A percentile compares a stretch with the other conserved stretches of the same genome.
Evolutionary conservation across 2,329 filamentous ascomycete genomes (phyloP).

Genomic region (Davidsoniella neocaledoniae): DNA sequence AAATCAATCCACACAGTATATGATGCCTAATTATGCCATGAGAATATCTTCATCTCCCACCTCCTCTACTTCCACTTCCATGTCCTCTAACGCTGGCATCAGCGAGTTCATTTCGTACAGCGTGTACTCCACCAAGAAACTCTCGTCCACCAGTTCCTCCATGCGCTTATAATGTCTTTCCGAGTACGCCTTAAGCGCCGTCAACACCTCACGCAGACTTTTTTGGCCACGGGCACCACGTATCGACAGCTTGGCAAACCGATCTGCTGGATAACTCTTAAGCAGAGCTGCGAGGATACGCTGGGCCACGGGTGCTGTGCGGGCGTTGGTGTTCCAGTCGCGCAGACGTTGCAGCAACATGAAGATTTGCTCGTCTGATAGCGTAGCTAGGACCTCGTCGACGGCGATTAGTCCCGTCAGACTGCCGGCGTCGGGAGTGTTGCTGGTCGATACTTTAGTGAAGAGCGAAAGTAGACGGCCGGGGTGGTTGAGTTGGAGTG

Average conservation of each 20-base stretch:
- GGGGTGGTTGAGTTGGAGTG: constrained; percentile 86
- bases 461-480: constrained; percentile 73
- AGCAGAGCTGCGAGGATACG: constrained; percentile 66
- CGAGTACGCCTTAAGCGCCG: constrained; percentile 78
- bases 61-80: constrained; percentile 18
- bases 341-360: constrained; percentile 63
- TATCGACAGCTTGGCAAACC: constrained; percentile 54
- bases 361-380: constrained; percentile 77
- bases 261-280: constrained; percentile 61
- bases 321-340: constrained; percentile 95
- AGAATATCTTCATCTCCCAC: constrained; percentile 26
- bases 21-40: constrained; percentile 19
- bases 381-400: constrained; percentile 62
- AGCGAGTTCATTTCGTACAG: constrained; percentile 79
- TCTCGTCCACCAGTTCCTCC: constrained; percentile 85
- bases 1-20: neutral
- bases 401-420: constrained; percentile 52
- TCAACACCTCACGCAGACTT: constrained; percentile 67
- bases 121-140: constrained; percentile 86
- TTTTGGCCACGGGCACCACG: constrained; percentile 40
- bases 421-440: constrained; percentile 42
- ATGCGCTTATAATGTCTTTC: constrained; percentile 82
- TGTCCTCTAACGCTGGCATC: constrained; percentile 25
- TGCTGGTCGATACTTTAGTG: constrained; percentile 54
- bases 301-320: constrained; percentile 73